Conservation (phyloP, 2,329 filamentous ascomycete genomes). For the Chrysoporthe cubensis region DNA sequence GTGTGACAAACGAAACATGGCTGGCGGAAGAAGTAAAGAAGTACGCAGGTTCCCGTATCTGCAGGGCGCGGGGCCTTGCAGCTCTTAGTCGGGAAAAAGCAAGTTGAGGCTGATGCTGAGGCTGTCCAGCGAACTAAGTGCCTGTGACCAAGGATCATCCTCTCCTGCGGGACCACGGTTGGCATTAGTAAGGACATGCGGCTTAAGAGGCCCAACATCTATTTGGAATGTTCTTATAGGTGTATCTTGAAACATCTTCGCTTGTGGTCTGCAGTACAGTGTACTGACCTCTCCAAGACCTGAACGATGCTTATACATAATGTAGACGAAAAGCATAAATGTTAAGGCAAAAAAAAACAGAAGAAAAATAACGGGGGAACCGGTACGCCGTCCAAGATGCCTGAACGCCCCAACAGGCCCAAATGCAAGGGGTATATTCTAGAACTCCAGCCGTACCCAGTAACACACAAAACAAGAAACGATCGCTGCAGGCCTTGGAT, state of each 20-base stretch:
- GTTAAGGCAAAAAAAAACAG: background rate
- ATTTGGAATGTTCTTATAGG: background rate
- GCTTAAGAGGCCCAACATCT: background rate
- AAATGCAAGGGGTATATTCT: conserved; percentile 16
- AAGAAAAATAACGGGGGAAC: background rate
- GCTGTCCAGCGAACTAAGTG: background rate
- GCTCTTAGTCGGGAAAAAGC: background rate
- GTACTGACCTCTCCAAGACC: background rate
- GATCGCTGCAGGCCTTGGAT: too few species aligned
- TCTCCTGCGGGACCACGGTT: background rate
- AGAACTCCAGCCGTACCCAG: conserved; percentile 1
- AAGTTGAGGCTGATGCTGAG: background rate
- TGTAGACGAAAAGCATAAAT: background rate
- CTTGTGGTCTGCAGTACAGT: background rate
- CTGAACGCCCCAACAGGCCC: background rate
- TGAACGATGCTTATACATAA: background rate
- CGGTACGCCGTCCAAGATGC: background rate
- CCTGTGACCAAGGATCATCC: background rate
- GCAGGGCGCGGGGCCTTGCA: conserved; percentile 8
- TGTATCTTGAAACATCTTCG: background rate
- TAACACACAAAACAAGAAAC: background rate
- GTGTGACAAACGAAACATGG: background rate
- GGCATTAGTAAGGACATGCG: background rate
- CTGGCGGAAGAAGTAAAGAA: background rate
- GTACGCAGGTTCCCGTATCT: conserved; percentile 17